These are phyloP conservation scores for Ceratocystis albifundus DNA, from an alignment of 2,329 filamentous ascomycete species.

Conservation along the genomic window DNA sequence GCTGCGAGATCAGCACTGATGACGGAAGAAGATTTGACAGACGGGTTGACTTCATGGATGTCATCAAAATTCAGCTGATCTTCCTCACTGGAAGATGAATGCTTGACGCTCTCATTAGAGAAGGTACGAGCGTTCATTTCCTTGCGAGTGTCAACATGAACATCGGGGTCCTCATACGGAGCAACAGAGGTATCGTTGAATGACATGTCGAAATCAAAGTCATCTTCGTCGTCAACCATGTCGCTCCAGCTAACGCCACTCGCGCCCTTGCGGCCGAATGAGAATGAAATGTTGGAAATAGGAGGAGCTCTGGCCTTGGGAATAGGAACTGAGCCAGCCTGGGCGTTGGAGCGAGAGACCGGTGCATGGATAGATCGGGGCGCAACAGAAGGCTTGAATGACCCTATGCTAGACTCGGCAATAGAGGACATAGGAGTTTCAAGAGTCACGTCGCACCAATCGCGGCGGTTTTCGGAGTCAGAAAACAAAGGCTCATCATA, in stretches of 20 bases:
- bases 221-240: slow-evolving; percentile 78
- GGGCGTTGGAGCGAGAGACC: not conserved
- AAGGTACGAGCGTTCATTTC: slow-evolving; percentile 63
- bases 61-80: slow-evolving; percentile 26
- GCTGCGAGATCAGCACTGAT: slow-evolving; percentile 29
- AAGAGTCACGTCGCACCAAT: slow-evolving; percentile 68
- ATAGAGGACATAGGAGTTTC: slow-evolving; percentile 73
- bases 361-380: slow-evolving; percentile 32
- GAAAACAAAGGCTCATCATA: slow-evolving; percentile 79
- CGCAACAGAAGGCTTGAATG: slow-evolving; percentile 36
- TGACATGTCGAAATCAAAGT: slow-evolving; percentile 41
- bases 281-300: slow-evolving; percentile 59
- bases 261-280: slow-evolving; percentile 65
- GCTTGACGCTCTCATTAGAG: slow-evolving; percentile 58
- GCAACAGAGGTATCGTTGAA: slow-evolving; percentile 12
- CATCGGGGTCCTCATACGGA: slow-evolving; percentile 18
- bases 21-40: not conserved
- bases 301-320: slow-evolving; percentile 64
- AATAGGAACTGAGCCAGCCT: slow-evolving; percentile 62
- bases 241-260: slow-evolving; percentile 99
- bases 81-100: slow-evolving; percentile 16
- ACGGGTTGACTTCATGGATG: slow-evolving; percentile 28
- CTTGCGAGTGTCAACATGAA: slow-evolving; percentile 42
- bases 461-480: slow-evolving; percentile 57
- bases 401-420: slow-evolving; percentile 46